These are phyloP conservation scores for Quambalaria eucalypti DNA, from an alignment of 1,284 basidiomycete genomes.

Conservation along the genomic window DNA sequence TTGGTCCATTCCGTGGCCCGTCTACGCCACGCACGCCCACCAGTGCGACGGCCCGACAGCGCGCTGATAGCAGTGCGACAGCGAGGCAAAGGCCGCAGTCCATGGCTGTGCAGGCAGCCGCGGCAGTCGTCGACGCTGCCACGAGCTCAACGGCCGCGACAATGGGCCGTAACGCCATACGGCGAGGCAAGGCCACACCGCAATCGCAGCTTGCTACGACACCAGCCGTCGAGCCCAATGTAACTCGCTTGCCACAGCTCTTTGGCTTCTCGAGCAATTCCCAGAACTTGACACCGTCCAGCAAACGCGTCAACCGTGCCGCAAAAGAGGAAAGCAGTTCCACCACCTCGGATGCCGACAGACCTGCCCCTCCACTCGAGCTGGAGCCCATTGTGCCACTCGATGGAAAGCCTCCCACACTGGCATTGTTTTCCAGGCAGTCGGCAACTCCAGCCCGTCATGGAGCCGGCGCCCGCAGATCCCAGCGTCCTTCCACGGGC, in stretches of 20 bases:
- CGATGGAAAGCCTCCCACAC: conserved; percentile 69
- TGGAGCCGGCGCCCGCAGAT: not conserved
- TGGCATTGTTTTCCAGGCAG: conserved; percentile 40
- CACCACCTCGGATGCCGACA: conserved; percentile 32
- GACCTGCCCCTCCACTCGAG: conserved; percentile 61
- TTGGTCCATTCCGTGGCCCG: too few relatives aligned
- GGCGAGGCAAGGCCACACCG: conserved; percentile 35
- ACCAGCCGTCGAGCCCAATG: conserved; percentile 46
- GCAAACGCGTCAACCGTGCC: not conserved
- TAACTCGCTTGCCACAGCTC: conserved; percentile 35
- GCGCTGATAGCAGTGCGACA: not conserved
- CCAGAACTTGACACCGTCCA: not conserved
- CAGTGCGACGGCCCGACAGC: too few relatives aligned
- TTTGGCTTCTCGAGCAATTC: not conserved
- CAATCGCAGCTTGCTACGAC: too few relatives aligned
- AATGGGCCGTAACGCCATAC: too few relatives aligned
- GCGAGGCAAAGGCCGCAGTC: not conserved
- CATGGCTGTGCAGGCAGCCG: not conserved
- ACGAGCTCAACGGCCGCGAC: conserved; percentile 18
- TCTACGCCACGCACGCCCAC: not conserved
- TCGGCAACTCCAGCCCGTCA: not conserved
- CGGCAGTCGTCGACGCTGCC: not conserved
- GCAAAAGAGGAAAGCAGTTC: not conserved
- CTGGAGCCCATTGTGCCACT: conserved; percentile 80
- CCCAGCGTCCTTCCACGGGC: too few relatives aligned